Percentiles rank a stretch among this genome's conserved stretches.
These are phyloP conservation scores for Phytopythium boreale DNA, from an alignment of 352 stramenopile genomes.

Conservation along the genomic window DNA sequence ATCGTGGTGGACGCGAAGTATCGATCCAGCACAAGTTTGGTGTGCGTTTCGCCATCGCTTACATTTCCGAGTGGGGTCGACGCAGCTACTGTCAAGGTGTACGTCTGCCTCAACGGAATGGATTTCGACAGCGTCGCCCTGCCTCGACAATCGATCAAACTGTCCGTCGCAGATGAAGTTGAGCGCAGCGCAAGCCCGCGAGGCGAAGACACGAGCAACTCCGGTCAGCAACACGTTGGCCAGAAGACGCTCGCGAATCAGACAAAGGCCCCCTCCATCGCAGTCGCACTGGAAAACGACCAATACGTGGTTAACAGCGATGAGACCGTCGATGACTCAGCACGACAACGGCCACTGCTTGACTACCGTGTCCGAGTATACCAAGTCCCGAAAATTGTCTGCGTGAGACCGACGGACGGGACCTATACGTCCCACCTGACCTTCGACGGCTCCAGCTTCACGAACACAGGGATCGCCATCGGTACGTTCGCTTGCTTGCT, in stretches of 20 bases:
- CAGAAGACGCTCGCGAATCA: not conserved
- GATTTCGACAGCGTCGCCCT: constrained; percentile 68
- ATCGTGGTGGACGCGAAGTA: constrained; percentile 54
- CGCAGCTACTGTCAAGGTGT: constrained; percentile 25
- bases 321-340: not conserved
- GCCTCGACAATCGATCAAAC: constrained; percentile 21
- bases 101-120: constrained; percentile 48
- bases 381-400: constrained; percentile 35
- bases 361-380: constrained; percentile 33
- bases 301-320: constrained; percentile 23
- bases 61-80: not conserved
- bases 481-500: constrained; percentile 34
- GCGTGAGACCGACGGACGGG: constrained; percentile 45
- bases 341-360: not conserved
- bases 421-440: constrained; percentile 61
- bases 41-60: constrained; percentile 40
- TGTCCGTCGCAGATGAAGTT: not conserved
- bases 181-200: not conserved
- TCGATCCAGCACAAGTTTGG: constrained; percentile 37
- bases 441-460: constrained; percentile 53
- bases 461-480: constrained; percentile 39
- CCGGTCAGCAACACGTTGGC: no score
- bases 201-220: not conserved
- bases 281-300: constrained; percentile 11
- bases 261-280: not conserved